Percentiles rank a stretch among this genome's conserved stretches.
Conservation (phyloP, 768 basidiomycete genomes). For the Tylopilus felleus region DNA sequence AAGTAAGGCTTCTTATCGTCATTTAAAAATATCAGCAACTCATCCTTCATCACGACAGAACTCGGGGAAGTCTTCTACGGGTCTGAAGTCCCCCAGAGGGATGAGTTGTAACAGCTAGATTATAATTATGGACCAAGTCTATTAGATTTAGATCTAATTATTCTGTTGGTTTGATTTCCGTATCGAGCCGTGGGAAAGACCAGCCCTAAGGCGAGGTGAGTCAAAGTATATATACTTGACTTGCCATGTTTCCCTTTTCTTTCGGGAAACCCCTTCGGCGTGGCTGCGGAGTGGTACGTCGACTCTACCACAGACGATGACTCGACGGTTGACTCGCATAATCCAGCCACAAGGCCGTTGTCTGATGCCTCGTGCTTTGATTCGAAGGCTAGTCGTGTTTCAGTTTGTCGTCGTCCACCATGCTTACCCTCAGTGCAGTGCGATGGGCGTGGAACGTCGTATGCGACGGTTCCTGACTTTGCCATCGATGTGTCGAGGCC, state of each 20-base stretch:
- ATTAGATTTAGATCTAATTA: conserved; percentile 2
- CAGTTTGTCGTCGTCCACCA: not conserved
- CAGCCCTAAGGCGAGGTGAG: conserved; percentile 27
- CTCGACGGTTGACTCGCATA: conserved; percentile 1
- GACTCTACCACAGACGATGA: not conserved
- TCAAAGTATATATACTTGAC: conserved; percentile 12
- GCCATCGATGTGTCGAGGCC: conserved; percentile 12
- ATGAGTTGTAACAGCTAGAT: conserved; percentile 36
- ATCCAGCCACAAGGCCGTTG: conserved; percentile 20
- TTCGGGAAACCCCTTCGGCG: conserved; percentile 35
- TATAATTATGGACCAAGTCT: not conserved
- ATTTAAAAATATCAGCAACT: not conserved
- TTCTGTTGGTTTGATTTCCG: not conserved
- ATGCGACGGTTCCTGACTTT: conserved; percentile 2
- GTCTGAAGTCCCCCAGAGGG: conserved; percentile 30
- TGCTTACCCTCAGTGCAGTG: not conserved
- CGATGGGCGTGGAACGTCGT: conserved; percentile 16
- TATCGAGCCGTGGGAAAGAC: conserved; percentile 23
- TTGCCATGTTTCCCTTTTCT: not conserved
- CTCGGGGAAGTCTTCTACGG: conserved; percentile 52
- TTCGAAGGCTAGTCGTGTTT: conserved; percentile 1
- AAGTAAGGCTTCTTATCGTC: conserved; percentile 53
- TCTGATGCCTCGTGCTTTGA: conserved; percentile 5
- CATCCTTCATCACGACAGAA: conserved; percentile 39
- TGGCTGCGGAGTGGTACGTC: conserved; percentile 14